A percentile compares a stretch with the other conserved stretches of the same genome.
These are phyloP conservation scores for Fusarium sp. DNA, from an alignment of 2,329 filamentous ascomycete genomes.

Conservation along the genomic window DNA sequence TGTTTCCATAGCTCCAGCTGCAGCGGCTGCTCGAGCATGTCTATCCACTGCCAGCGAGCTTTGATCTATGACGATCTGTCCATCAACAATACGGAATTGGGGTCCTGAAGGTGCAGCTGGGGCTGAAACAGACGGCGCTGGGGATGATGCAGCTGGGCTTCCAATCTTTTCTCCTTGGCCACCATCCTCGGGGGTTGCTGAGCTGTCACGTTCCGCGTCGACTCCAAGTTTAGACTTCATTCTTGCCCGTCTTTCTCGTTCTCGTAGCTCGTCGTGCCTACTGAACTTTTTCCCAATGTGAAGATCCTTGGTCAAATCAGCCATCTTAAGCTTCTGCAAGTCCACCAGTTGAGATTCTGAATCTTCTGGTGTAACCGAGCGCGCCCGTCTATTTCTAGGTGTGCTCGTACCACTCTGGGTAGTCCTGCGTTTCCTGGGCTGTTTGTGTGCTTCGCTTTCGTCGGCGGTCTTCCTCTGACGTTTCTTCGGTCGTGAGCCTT, in stretches of 20 bases:
- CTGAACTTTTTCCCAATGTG: constrained; percentile 81
- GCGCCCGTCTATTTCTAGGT: constrained; percentile 53
- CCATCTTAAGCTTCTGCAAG: constrained; percentile 75
- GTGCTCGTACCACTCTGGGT: constrained; percentile 43
- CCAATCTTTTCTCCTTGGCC: constrained; percentile 36
- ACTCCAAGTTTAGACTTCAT: constrained; percentile 49
- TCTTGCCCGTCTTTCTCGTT: constrained; percentile 68
- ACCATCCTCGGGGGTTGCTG: constrained; percentile 37
- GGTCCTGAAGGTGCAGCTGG: constrained; percentile 57
- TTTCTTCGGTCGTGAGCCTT: constrained; percentile 48
- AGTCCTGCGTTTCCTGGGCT: constrained; percentile 48
- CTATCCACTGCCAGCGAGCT: constrained; percentile 76
- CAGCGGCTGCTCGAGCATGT: constrained; percentile 70
- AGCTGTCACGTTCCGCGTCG: constrained; percentile 43
- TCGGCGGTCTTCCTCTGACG: constrained; percentile 50
- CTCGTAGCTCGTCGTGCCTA: constrained; percentile 77
- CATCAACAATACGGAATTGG: constrained; percentile 75
- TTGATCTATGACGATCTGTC: constrained; percentile 78
- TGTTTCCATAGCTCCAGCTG: constrained; percentile 66
- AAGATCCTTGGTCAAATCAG: constrained; percentile 76
- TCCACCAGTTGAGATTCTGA: constrained; percentile 74
- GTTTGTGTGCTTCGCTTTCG: constrained; percentile 36
- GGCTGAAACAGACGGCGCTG: constrained; percentile 44
- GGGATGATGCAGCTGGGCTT: constrained; percentile 43
- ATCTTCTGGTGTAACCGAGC: constrained; percentile 71